phyloP scores from a whole-genome alignment of 192 early-diverging fungal species.

The Borealophlyctis nickersoniae region DNA sequence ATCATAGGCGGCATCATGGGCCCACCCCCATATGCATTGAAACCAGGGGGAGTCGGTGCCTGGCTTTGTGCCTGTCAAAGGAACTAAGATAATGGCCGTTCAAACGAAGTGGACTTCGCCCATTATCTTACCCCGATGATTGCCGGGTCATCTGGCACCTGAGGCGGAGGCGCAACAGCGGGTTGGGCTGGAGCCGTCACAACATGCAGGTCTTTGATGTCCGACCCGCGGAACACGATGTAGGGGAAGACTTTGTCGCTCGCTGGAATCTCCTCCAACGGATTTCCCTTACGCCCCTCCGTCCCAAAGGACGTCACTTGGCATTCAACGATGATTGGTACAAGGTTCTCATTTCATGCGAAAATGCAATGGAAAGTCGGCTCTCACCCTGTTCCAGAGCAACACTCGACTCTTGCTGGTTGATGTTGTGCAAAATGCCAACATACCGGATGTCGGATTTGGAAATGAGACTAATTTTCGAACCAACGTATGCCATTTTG shows the following conservation, averaged over 20 bases:
- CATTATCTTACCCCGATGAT: constrained; percentile 46
- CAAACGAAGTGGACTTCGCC: too few relatives aligned
- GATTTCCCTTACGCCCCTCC: constrained; percentile 79
- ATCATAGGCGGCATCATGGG: neutral
- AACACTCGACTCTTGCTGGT: constrained; percentile 82
- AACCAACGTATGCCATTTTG: constrained; percentile 50
- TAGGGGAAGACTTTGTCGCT: constrained; percentile 83
- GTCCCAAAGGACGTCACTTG: constrained; percentile 92
- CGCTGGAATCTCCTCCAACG: constrained; percentile 80
- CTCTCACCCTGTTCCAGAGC: constrained; percentile 77
- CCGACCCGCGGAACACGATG: constrained; percentile 91
- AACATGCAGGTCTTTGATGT: constrained; percentile 83
- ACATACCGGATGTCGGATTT: constrained; percentile 89
- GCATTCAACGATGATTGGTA: neutral
- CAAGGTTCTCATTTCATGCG: constrained; percentile 6
- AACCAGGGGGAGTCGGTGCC: constrained; percentile 7
- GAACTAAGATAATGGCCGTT: constrained; percentile 10
- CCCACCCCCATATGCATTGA: neutral
- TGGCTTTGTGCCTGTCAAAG: neutral
- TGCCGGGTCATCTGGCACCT: constrained; percentile 80
- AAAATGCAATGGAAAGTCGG: neutral
- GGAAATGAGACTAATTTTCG: constrained; percentile 73
- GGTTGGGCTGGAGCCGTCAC: constrained; percentile 38
- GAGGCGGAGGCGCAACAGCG: constrained; percentile 49
- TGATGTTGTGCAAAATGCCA: constrained; percentile 82